These are phyloP conservation scores for Athelia psychrophila DNA, from an alignment of 1,284 basidiomycete species.

Conservation along the genomic window DNA sequence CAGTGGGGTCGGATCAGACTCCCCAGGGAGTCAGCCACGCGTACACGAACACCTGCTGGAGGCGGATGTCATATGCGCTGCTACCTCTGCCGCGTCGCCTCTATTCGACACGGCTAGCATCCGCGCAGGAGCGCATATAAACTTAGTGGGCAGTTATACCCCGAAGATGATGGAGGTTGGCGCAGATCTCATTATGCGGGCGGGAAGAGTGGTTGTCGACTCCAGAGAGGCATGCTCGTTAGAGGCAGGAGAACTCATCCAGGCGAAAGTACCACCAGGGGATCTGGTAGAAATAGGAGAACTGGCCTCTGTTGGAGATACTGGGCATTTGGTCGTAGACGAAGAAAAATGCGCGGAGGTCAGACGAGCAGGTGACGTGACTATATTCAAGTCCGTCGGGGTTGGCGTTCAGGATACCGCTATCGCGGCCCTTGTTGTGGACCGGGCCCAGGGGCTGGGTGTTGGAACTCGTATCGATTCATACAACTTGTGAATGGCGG, in stretches of 20 bases:
- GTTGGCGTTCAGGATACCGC: slow-evolving; percentile 76
- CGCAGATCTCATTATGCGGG: slow-evolving; percentile 45
- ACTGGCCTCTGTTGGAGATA: slow-evolving; percentile 33
- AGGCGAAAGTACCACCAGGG: slow-evolving; percentile 34
- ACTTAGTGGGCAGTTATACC: slow-evolving; percentile 83
- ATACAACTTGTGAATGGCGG: neutral
- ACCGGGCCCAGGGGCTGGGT: slow-evolving; percentile 34
- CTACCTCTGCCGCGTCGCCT: slow-evolving; percentile 70
- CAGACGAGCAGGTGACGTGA: slow-evolving; percentile 44
- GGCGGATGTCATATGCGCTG: slow-evolving; percentile 68
- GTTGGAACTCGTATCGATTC: slow-evolving; percentile 22
- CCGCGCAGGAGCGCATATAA: slow-evolving; percentile 62
- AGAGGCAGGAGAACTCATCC: slow-evolving; percentile 80
- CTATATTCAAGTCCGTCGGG: slow-evolving; percentile 79
- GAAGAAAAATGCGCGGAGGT: slow-evolving; percentile 23
- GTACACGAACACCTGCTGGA: slow-evolving; percentile 23
- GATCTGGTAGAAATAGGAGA: slow-evolving; percentile 63
- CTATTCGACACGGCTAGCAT: slow-evolving; percentile 66
- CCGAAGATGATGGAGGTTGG: slow-evolving; percentile 80
- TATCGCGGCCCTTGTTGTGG: slow-evolving; percentile 49
- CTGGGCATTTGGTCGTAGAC: slow-evolving; percentile 23
- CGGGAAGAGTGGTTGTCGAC: slow-evolving; percentile 64
- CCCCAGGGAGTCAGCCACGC: slow-evolving; percentile 17
- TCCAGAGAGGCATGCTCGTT: slow-evolving; percentile 62
- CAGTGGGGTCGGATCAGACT: slow-evolving; percentile 13